Evolutionary conservation across 306 rosid genomes (phyloP).

Genomic region (Malus orientalis): DNA sequence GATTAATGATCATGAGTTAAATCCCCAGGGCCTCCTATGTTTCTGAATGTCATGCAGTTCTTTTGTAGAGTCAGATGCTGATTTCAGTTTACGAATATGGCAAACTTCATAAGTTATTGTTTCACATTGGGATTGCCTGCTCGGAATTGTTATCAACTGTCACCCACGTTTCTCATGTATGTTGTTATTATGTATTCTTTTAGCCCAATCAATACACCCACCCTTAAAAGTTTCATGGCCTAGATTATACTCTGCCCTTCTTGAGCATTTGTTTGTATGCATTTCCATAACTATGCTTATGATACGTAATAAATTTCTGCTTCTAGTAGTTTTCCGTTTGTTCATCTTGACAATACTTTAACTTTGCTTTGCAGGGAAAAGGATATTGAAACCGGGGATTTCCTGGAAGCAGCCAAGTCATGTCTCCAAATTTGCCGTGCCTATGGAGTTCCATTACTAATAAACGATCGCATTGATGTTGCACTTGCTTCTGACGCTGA

Average conservation of each 20-base stretch:
- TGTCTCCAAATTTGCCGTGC: conserved; percentile 65
- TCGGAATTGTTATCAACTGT: background rate
- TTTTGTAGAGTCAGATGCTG: background rate
- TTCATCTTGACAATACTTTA: background rate
- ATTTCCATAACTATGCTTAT: background rate
- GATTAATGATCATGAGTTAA: too few relatives aligned
- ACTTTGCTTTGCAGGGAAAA: conserved; percentile 55
- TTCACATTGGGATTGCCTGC: background rate
- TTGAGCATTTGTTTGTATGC: background rate
- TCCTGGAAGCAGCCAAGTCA: conserved; percentile 70
- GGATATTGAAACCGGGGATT: conserved; percentile 61
- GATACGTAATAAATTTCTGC: background rate
- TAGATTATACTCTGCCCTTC: background rate
- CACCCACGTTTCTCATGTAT: background rate
- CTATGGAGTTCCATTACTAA: conserved; percentile 63
- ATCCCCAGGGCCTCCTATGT: too few relatives aligned
- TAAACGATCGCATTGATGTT: conserved; percentile 80
- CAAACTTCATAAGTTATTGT: background rate
- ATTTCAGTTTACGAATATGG: background rate
- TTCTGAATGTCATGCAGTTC: too few relatives aligned
- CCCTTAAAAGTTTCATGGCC: background rate
- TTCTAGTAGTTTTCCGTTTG: background rate
- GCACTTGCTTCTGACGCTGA: conserved; percentile 91
- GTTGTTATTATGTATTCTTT: background rate
- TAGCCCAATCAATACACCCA: background rate